Percentiles rank a stretch among this genome's conserved stretches.
Evolutionary conservation across 2,329 filamentous ascomycete species (phyloP).

Genomic region (Penicillium verrucosum): DNA sequence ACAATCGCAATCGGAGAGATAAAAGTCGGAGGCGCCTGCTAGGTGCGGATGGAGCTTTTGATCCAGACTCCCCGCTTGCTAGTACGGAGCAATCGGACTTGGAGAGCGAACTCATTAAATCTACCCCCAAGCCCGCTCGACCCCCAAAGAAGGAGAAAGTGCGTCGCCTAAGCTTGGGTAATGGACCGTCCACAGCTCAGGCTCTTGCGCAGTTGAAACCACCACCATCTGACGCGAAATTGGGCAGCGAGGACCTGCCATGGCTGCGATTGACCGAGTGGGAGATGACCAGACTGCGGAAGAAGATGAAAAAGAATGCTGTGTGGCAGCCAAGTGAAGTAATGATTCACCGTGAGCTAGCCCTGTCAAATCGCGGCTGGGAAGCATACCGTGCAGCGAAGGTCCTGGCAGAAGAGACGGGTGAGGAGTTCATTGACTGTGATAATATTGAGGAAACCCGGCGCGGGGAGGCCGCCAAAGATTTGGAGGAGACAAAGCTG

Average conservation of each 20-base stretch:
- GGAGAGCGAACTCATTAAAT: slow-evolving; percentile 28
- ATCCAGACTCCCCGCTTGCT: slow-evolving; percentile 46
- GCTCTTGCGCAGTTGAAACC: slow-evolving; percentile 58
- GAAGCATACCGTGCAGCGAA: slow-evolving; percentile 51
- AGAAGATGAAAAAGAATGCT: slow-evolving; percentile 69
- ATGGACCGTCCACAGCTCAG: slow-evolving; percentile 55
- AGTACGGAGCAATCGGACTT: slow-evolving; percentile 47
- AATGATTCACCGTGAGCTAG: slow-evolving; percentile 64
- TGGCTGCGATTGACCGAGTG: slow-evolving; percentile 65
- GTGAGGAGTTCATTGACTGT: slow-evolving; percentile 58
- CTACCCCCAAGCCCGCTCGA: slow-evolving; percentile 13
- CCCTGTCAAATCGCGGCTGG: slow-evolving; percentile 55
- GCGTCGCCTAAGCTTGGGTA: slow-evolving; percentile 25
- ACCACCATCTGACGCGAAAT: slow-evolving; percentile 57
- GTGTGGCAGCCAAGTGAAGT: slow-evolving; percentile 66
- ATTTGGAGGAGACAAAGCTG: slow-evolving; percentile 48
- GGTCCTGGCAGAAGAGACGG: slow-evolving; percentile 49
- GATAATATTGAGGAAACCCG: slow-evolving; percentile 43
- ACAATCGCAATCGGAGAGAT: slow-evolving; percentile 19
- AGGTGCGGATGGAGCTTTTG: slow-evolving; percentile 35
- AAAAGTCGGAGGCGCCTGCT: slow-evolving; percentile 41
- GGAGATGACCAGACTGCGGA: slow-evolving; percentile 64
- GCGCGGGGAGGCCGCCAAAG: slow-evolving; percentile 41
- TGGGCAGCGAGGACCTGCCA: slow-evolving; percentile 59
- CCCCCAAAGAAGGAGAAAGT: slow-evolving; percentile 45